phyloP scores from a whole-genome alignment of 2,329 filamentous ascomycete species.

The Alternaria sp. region DNA sequence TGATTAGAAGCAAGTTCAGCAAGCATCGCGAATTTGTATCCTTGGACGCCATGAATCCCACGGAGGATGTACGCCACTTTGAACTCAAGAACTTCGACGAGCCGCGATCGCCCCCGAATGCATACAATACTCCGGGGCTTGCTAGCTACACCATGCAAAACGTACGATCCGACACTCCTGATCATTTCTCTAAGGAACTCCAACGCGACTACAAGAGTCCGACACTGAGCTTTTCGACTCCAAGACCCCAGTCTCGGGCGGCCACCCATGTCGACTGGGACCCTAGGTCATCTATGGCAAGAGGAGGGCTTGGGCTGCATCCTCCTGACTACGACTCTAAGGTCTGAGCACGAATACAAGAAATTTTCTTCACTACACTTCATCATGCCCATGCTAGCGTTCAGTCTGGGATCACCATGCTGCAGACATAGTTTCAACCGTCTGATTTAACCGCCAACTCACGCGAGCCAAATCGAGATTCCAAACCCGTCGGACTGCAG shows the following conservation, averaged over 20 bases:
- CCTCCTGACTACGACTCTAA: slow-evolving; percentile 46
- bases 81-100: slow-evolving; percentile 49
- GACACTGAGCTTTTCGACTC: slow-evolving; percentile 54
- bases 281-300: slow-evolving; percentile 48
- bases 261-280: slow-evolving; percentile 48
- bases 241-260: slow-evolving; percentile 47
- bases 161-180: slow-evolving; percentile 42
- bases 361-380: slow-evolving; percentile 9
- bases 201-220: slow-evolving; percentile 53
- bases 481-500: background rate
- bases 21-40: slow-evolving; percentile 85
- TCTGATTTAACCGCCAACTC: slow-evolving; percentile 16
- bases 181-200: slow-evolving; percentile 49
- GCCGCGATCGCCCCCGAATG: slow-evolving; percentile 39
- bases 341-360: slow-evolving; percentile 35
- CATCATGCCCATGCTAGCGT: slow-evolving; percentile 6
- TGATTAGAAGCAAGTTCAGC: slow-evolving; percentile 61
- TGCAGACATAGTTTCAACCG: slow-evolving; percentile 1
- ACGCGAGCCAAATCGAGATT: background rate
- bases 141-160: slow-evolving; percentile 30
- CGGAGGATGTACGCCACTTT: slow-evolving; percentile 43
- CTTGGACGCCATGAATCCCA: slow-evolving; percentile 70
- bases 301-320: slow-evolving; percentile 53
- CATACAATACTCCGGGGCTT: slow-evolving; percentile 37
- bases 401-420: slow-evolving; percentile 1